A percentile compares a stretch with the other conserved stretches of the same genome.
These are phyloP conservation scores for Centaurea solstitialis DNA, from an alignment of 129 eudicot genomes.

Conservation along the genomic window DNA sequence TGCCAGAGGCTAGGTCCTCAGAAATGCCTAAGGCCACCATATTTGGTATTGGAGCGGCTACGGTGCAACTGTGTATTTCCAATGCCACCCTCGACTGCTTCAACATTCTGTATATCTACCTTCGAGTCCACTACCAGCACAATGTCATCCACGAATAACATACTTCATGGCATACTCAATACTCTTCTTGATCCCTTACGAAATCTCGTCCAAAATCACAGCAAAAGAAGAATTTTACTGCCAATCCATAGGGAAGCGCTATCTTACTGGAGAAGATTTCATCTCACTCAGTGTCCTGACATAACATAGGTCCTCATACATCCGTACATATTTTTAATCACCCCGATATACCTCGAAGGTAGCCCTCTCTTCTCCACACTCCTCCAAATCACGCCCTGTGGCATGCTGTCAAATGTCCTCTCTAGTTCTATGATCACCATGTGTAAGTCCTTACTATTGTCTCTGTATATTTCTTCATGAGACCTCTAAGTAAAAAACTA, in stretches of 20 bases:
- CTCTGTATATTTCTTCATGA: background rate
- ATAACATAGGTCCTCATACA: background rate
- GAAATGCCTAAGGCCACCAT: background rate
- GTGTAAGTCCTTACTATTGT: background rate
- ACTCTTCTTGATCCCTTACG: background rate
- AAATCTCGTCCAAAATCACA: background rate
- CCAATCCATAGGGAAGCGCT: background rate
- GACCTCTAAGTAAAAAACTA: background rate
- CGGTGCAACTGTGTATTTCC: too few relatives aligned
- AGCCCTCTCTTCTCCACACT: background rate
- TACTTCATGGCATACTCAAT: background rate
- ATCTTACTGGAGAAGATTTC: background rate
- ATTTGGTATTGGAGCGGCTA: too few relatives aligned
- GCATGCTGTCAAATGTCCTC: background rate
- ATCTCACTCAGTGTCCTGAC: background rate
- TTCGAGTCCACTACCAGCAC: background rate
- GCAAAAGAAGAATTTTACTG: background rate
- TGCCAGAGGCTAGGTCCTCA: background rate
- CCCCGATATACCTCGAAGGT: background rate
- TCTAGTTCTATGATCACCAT: background rate
- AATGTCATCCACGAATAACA: background rate
- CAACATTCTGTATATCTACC: background rate
- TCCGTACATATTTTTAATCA: background rate
- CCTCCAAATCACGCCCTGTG: background rate
- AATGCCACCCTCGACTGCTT: background rate